Evolutionary conservation across 345 rosid genomes (phyloP).

Genomic region (Cardamine occulta): DNA sequence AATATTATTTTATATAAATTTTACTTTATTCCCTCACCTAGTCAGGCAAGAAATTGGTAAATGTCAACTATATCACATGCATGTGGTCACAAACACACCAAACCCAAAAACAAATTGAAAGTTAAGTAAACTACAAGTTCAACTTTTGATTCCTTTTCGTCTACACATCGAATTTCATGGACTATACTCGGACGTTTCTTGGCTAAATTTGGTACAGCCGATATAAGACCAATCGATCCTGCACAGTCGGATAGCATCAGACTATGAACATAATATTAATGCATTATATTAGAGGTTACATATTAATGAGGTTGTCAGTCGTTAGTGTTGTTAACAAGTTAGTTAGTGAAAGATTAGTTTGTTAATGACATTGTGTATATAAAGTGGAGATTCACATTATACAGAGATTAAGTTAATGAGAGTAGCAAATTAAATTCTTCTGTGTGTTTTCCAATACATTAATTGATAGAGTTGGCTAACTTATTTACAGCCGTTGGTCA

Average conservation of each 20-base stretch:
- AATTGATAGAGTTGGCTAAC: neutral
- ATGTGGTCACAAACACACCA: conserved; percentile 31
- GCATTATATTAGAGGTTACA: too few species aligned
- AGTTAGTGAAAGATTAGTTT: too few species aligned
- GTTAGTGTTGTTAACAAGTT: too few species aligned
- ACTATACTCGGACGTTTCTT: conserved; percentile 15
- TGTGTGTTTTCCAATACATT: too few species aligned
- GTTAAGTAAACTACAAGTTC: neutral
- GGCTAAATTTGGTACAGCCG: neutral
- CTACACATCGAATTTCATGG: conserved; percentile 10
- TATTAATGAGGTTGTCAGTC: too few species aligned
- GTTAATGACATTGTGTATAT: too few species aligned
- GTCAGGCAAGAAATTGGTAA: conserved; percentile 25
- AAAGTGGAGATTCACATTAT: too few species aligned
- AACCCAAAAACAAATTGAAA: neutral
- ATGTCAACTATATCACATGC: conserved; percentile 28
- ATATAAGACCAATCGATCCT: neutral
- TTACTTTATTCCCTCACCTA: neutral
- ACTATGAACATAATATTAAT: neutral
- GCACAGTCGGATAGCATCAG: neutral
- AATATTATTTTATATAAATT: neutral
- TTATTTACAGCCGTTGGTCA: neutral
- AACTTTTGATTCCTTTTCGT: conserved; percentile 21
- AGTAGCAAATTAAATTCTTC: too few species aligned
- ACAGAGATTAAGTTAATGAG: too few species aligned